Percentiles rank a stretch among this genome's conserved stretches.
phyloP scores from a whole-genome alignment of 2,329 filamentous ascomycete genomes.

The Magnaporthiopsis rhizophila region DNA sequence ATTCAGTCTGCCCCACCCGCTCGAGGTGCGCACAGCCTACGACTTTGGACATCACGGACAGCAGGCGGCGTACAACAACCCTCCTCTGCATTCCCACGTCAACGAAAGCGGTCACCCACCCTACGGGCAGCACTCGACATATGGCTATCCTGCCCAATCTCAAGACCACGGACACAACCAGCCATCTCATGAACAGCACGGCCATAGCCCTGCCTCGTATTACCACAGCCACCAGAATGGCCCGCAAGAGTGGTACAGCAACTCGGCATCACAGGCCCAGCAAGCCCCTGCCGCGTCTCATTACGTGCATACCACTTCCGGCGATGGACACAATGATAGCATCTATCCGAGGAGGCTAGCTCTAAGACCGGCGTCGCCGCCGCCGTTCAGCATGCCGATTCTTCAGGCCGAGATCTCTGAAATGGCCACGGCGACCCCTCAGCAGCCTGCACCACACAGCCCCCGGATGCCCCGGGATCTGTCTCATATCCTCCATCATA shows the following conservation, averaged over 20 bases:
- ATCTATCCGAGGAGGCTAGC: neutral
- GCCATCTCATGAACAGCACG: neutral
- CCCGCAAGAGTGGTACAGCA: neutral
- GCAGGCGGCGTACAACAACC: neutral
- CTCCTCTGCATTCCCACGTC: neutral
- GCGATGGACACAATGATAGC: neutral
- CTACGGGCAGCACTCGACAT: neutral
- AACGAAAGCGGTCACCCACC: neutral
- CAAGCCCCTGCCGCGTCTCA: neutral
- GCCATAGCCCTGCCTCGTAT: neutral
- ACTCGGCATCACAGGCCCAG: neutral
- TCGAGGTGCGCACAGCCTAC: neutral
- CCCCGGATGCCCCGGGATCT: neutral
- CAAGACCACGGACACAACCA: neutral
- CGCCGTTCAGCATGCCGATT: neutral
- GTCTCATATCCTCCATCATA: neutral
- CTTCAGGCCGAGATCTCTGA: neutral
- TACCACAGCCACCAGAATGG: neutral
- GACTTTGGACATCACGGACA: neutral
- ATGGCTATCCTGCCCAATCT: neutral
- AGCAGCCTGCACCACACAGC: neutral
- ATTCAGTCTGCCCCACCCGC: neutral
- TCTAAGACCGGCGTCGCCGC: neutral
- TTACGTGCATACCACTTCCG: neutral
- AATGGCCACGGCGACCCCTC: neutral